Conservation (phyloP, 1,139 yeast species). For the Fermentozyma sake region DNA sequence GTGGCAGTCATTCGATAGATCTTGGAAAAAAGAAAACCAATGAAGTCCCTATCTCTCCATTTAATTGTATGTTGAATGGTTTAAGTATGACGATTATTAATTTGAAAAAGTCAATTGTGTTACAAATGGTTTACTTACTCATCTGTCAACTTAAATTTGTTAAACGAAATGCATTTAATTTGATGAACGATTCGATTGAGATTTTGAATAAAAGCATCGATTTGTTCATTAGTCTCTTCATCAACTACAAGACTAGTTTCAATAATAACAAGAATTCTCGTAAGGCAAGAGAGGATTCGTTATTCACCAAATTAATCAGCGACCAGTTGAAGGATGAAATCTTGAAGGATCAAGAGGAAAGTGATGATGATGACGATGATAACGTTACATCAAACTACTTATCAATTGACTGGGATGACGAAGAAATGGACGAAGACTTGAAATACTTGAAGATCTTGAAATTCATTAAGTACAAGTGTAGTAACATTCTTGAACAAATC, state of each 20-base stretch:
- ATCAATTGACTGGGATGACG: constrained; percentile 48
- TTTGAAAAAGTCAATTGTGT: constrained; percentile 39
- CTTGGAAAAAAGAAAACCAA: constrained; percentile 11
- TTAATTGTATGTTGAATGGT: constrained; percentile 41
- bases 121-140: constrained; percentile 43
- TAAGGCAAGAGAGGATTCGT: constrained; percentile 31
- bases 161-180: constrained; percentile 18
- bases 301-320: constrained; percentile 36
- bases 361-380: constrained; percentile 27
- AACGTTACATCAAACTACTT: constrained; percentile 11
- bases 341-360: constrained; percentile 32
- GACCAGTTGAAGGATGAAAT: constrained; percentile 41
- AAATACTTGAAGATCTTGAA: constrained; percentile 42
- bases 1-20: constrained; percentile 2
- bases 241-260: constrained; percentile 29
- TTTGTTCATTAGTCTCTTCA: constrained; percentile 35
- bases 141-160: constrained; percentile 37
- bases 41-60: constrained; percentile 40
- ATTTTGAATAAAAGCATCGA: constrained; percentile 30
- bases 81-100: constrained; percentile 44
- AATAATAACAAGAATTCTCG: constrained; percentile 12
- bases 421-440: constrained; percentile 47
- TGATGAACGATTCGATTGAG: constrained; percentile 19
- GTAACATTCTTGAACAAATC: constrained; percentile 9
- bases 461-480: constrained; percentile 38